A percentile compares a stretch with the other conserved stretches of the same genome.
These are phyloP conservation scores for Leishmania gerbilli DNA, from an alignment of 208 protist species.

Conservation along the genomic window DNA sequence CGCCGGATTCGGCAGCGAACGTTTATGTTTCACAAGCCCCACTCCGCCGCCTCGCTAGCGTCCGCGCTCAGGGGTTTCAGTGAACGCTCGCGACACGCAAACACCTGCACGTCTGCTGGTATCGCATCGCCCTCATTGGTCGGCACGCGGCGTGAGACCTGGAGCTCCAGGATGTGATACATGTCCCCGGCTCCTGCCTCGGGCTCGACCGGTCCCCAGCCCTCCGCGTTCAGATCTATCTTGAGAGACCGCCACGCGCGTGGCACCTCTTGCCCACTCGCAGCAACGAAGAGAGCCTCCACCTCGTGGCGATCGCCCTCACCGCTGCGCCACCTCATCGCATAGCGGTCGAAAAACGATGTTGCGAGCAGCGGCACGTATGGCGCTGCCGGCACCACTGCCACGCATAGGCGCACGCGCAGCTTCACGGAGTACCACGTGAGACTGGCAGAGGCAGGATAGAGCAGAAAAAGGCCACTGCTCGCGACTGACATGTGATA, in stretches of 20 bases:
- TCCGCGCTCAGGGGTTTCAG: slow-evolving; percentile 19
- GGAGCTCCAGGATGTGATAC: slow-evolving; percentile 29
- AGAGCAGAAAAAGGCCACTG: slow-evolving; percentile 30
- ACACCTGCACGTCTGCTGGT: slow-evolving; percentile 1
- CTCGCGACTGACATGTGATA: slow-evolving; percentile 31
- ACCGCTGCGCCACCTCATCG: slow-evolving; percentile 28
- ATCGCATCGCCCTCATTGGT: not conserved
- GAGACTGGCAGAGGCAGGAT: slow-evolving; percentile 10
- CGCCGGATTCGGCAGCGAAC: too few species aligned
- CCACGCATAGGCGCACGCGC: slow-evolving; percentile 36
- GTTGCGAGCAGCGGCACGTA: slow-evolving; percentile 52
- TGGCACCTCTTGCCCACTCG: slow-evolving; percentile 31
- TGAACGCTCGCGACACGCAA: slow-evolving; percentile 10
- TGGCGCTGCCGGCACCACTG: slow-evolving; percentile 18
- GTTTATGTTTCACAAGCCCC: not conserved
- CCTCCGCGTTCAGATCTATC: slow-evolving; percentile 47
- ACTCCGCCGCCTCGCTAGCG: slow-evolving; percentile 2
- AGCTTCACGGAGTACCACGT: slow-evolving; percentile 5
- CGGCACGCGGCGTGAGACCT: not conserved
- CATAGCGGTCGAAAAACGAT: slow-evolving; percentile 44
- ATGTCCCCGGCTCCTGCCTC: slow-evolving; percentile 33
- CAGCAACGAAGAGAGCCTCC: slow-evolving; percentile 9
- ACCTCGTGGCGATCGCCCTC: slow-evolving; percentile 14
- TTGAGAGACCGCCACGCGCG: slow-evolving; percentile 38
- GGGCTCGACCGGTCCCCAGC: slow-evolving; percentile 51